A percentile compares a stretch with the other conserved stretches of the same genome.
Evolutionary conservation across 2,329 filamentous ascomycete species (phyloP).

Genomic region (Colletotrichum gigasporum): DNA sequence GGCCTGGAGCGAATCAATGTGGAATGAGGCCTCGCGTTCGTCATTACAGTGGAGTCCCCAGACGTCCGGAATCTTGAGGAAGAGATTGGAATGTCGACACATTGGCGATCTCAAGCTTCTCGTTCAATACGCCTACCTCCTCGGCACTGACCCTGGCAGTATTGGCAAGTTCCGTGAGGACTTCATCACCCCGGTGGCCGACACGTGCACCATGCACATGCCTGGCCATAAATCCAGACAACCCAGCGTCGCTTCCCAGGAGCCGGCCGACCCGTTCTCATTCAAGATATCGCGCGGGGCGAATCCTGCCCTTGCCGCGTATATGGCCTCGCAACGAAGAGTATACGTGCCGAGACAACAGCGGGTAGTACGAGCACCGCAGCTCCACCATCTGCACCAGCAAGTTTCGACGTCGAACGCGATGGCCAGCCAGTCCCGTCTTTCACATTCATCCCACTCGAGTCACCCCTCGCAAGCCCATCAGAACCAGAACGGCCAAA

Average conservation of each 20-base stretch:
- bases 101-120: conserved; percentile 49
- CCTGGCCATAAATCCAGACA: conserved; percentile 43
- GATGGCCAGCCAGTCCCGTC: conserved; percentile 29
- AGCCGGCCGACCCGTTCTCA: conserved; percentile 42
- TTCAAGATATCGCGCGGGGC: conserved; percentile 48
- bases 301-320: conserved; percentile 45
- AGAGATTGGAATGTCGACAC: conserved; percentile 56
- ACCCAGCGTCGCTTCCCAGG: conserved; percentile 12
- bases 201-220: conserved; percentile 46
- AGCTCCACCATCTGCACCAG: conserved; percentile 29
- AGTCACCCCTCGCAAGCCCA: conserved; percentile 18
- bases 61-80: conserved; percentile 51
- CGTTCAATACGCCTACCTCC: conserved; percentile 49
- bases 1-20: conserved; percentile 48
- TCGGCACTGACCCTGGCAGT: conserved; percentile 45
- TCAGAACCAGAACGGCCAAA: conserved; percentile 7
- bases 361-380: conserved; percentile 23
- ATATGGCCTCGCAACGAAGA: conserved; percentile 46
- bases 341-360: conserved; percentile 39
- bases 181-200: conserved; percentile 46
- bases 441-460: conserved; percentile 27
- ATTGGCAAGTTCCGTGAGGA: conserved; percentile 41
- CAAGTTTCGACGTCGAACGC: conserved; percentile 28
- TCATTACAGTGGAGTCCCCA: conserved; percentile 52
- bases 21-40: conserved; percentile 45